Conservation (phyloP, 345 rosid species). For the Geranium rotundifolium region DNA sequence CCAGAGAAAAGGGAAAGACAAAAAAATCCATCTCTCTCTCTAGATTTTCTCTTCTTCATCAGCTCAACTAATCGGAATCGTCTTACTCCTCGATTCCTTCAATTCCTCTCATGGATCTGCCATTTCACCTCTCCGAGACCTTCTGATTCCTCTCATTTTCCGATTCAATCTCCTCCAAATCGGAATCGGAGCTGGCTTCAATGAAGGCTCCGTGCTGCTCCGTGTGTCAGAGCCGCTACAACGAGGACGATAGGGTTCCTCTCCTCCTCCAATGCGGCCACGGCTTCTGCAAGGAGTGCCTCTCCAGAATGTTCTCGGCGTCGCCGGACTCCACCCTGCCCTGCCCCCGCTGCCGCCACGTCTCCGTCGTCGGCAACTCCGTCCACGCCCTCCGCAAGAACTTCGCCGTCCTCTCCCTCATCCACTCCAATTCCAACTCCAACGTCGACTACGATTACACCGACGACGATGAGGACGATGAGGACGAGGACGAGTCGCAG, state of each 20-base stretch:
- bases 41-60: too few species aligned
- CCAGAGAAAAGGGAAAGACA: not conserved
- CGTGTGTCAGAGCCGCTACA: conserved; percentile 84
- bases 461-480: conserved; percentile 51
- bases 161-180: not conserved
- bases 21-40: conserved; percentile 5
- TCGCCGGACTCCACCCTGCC: conserved; percentile 64
- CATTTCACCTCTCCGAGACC: not conserved
- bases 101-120: not conserved
- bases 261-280: conserved; percentile 89
- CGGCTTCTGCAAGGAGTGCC: conserved; percentile 85
- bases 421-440: conserved; percentile 33
- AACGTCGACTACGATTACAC: conserved; percentile 63
- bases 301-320: conserved; percentile 76
- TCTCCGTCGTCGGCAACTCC: conserved; percentile 85
- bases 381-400: conserved; percentile 79
- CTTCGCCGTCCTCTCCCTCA: conserved; percentile 67
- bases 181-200: not conserved
- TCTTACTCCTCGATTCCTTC: too few species aligned
- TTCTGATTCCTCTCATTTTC: not conserved
- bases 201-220: conserved; percentile 85
- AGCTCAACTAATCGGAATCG: not conserved
- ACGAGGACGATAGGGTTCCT: conserved; percentile 86
- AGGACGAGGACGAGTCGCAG: conserved; percentile 23
- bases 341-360: conserved; percentile 91